phyloP scores from a whole-genome alignment of 441 rosid genomes.

The Mallotus repandus region DNA sequence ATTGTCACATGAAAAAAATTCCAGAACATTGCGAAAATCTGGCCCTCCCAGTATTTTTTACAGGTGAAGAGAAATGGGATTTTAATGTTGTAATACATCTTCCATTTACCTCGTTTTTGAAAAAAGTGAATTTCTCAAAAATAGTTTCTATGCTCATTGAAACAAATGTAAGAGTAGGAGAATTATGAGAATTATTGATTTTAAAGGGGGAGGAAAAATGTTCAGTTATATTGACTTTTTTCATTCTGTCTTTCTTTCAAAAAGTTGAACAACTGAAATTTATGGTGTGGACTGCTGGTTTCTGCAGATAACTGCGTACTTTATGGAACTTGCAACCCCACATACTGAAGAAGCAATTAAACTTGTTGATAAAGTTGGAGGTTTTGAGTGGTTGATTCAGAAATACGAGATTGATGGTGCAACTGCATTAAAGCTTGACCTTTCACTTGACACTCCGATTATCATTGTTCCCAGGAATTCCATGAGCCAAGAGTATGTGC shows the following conservation, averaged over 20 bases:
- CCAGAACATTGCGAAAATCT: not conserved
- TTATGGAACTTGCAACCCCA: constrained; percentile 97
- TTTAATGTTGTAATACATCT: not conserved
- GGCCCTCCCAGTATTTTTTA: not conserved
- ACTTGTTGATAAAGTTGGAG: constrained; percentile 99
- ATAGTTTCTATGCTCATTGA: not conserved
- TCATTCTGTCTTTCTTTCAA: not conserved
- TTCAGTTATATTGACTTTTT: not conserved
- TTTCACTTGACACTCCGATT: constrained; percentile 89
- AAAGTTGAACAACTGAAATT: constrained; percentile 19
- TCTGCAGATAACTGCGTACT: constrained; percentile 85
- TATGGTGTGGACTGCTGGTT: constrained; percentile 13
- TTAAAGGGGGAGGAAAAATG: not conserved
- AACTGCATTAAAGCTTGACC: constrained; percentile 89
- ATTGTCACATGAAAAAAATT: not conserved
- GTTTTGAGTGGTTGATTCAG: constrained; percentile 95
- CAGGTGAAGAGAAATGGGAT: not conserved
- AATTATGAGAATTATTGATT: not conserved
- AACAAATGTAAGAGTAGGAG: not conserved
- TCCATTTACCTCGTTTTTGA: not conserved
- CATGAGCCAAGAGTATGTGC: constrained; percentile 81
- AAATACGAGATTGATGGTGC: constrained; percentile 98
- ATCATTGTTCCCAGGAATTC: constrained; percentile 92
- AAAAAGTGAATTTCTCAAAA: not conserved
- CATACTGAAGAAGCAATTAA: constrained; percentile 93